Base-by-base conservation (phyloP, 306 rosid genomes). In the Cicer judaicum region DNA sequence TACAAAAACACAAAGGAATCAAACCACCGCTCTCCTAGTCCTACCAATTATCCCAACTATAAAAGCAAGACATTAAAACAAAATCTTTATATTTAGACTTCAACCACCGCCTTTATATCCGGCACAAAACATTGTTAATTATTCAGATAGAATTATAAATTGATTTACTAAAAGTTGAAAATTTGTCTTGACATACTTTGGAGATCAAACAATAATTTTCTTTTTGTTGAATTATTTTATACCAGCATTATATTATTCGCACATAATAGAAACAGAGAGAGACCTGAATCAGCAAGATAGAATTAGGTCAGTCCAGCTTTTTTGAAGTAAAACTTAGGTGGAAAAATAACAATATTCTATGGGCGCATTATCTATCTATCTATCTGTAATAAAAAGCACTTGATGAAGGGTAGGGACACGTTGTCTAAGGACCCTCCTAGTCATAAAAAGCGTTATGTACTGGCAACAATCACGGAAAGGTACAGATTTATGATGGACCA, bases 391-490 rank as follows among this genome's bases (percentile, higher is more conserved):
- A 53, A 62, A n/a, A 18, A 52, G 57, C 29, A 68, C n/a, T 6
- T 75, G 38, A 38, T 61, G 60, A 60, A 59, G 53, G 11, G 75
- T 36, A 10, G 75, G 81, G 81, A 56, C 81, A 64, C 15, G 2
- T 13, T 79, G 78, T 68, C 55, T 24, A 8, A 13, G 70, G 34
- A 24, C 65, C 80, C 74, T 14, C 80, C 65, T 14, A 69, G 14
- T 36, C 15, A 15, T 34, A 55, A 67, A 52, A 67, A 55, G 68
- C 3, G 40, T 39, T 1, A 6, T 77, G 86, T 79, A 83, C 85
- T 59, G 40, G 61, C 83, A 80, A 56, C 53, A 81, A 75, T 85
- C 86, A 83, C 86, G 85, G 88, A 84, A 76, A 42, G 72, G 85
- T 89, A 86, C 88, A 70, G 36, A 63, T 29, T 60, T 60, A 38